Conservation (phyloP, 805 yeast genomes). For the Candida xiaguanensis region DNA sequence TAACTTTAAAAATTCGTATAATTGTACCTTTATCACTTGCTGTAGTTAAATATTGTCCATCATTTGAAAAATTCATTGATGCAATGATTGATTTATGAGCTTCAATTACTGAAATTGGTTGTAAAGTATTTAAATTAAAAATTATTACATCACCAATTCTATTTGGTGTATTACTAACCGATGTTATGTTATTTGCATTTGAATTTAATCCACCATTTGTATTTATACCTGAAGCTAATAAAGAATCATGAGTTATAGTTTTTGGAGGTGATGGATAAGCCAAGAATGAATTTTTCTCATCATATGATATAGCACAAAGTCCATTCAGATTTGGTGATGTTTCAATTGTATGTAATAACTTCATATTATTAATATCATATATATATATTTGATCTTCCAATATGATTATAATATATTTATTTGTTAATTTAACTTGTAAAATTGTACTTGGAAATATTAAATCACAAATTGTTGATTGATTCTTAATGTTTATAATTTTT, state of each 20-base stretch:
- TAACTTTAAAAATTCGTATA: conserved; percentile 72
- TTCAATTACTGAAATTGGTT: conserved; percentile 75
- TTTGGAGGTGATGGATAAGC: conserved; percentile 80
- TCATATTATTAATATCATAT: conserved; percentile 40
- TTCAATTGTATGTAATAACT: conserved; percentile 41
- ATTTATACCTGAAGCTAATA: conserved; percentile 37
- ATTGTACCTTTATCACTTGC: conserved; percentile 90
- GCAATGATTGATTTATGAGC: conserved; percentile 83
- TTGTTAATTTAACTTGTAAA: conserved; percentile 35
- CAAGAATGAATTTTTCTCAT: conserved; percentile 46
- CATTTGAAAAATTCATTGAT: conserved; percentile 61
- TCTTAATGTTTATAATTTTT: conserved; percentile 78
- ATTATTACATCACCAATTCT: conserved; percentile 70
- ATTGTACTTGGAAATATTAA: conserved; percentile 40
- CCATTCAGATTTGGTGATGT: conserved; percentile 47
- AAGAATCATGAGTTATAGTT: conserved; percentile 40
- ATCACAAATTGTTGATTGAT: conserved; percentile 45
- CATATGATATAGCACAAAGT: conserved; percentile 53
- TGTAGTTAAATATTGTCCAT: conserved; percentile 81
- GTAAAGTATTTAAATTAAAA: conserved; percentile 70
- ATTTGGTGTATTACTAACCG: conserved; percentile 39
- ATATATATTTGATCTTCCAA: conserved; percentile 43
- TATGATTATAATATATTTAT: conserved; percentile 30
- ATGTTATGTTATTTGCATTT: conserved; percentile 35
- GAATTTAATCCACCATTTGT: conserved; percentile 40